Base-by-base conservation (phyloP, 345 rosid species). In the Draba incana region DNA sequence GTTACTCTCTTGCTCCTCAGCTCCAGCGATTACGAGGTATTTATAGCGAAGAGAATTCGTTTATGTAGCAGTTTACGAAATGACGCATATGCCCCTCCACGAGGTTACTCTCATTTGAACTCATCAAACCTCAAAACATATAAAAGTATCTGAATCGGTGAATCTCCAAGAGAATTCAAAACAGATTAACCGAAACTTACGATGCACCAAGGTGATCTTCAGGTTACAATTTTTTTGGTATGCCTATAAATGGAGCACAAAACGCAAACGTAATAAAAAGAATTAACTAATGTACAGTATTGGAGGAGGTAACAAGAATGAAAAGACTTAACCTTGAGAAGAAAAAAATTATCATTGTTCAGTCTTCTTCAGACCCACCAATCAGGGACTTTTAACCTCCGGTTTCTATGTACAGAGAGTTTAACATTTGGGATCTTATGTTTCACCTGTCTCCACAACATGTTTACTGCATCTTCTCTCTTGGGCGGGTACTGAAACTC, bases 361-460 rank as follows among this genome's bases (percentile, higher is more conserved):
- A 38, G 67, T 77, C 79, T 64, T 62, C 77, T 76, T 64, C 78
- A 72, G n/a, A 51, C 43, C 98, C 97, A 88, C 97, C 97, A 88
- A 57, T 90, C 96, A 25, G 92, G 87, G 64, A 88, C 77, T 84
- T 85, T 88, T 81, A 90, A 78, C 68, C 98, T 84, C 70, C 73
- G 78, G 59, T 72, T 89, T 79, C 97, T 88, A 75, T 90, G 96
- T 57, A 82, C 78, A 50, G 81, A 84, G 12, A 90, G 90, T 70
- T 83, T 78, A 23, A 80, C 88, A 46, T 12, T 69, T 0, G 89
- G 90, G 16, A 90, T 85, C 77, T 90, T 93, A 67, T 81, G 85
- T 77, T 82, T 90, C 30, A 93, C 84, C 71, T 90, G 88, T 69
- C 92, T 93, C 98, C 98, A 90, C 50, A 90, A 69, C 94, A 90